Conservation (phyloP, 805 yeast genomes). For the Candida nanaspora region DNA sequence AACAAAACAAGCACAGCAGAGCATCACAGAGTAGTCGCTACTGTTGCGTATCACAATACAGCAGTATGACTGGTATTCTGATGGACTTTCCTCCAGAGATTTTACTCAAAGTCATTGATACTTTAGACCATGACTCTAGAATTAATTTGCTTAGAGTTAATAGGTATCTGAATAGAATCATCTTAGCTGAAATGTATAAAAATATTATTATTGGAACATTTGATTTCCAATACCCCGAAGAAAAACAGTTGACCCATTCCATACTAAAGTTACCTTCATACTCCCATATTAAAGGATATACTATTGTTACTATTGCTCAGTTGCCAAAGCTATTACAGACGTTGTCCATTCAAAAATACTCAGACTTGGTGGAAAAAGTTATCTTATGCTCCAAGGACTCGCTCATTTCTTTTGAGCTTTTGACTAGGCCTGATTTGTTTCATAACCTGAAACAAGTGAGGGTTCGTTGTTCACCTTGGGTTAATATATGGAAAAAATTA, state of each 20-base stretch:
- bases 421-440: background rate
- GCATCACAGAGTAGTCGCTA: too few species aligned
- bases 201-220: conserved; percentile 1
- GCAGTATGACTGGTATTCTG: too few species aligned
- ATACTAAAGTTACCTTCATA: background rate
- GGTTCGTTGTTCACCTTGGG: conserved; percentile 1
- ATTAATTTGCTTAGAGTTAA: background rate
- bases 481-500: background rate
- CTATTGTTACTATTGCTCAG: background rate
- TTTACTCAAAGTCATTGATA: background rate
- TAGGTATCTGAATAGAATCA: background rate
- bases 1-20: too few species aligned
- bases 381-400: background rate
- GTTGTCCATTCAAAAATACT: background rate
- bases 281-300: background rate
- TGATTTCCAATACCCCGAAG: conserved; percentile 1
- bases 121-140: background rate
- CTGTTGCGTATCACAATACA: too few species aligned
- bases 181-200: background rate
- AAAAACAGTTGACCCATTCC: background rate
- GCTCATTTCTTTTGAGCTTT: background rate
- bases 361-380: background rate
- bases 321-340: background rate
- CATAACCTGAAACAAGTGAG: background rate
- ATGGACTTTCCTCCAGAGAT: background rate